These are phyloP conservation scores for Cutaneotrichosporon curvatum DNA, from an alignment of 1,284 basidiomycete genomes.

Conservation along the genomic window DNA sequence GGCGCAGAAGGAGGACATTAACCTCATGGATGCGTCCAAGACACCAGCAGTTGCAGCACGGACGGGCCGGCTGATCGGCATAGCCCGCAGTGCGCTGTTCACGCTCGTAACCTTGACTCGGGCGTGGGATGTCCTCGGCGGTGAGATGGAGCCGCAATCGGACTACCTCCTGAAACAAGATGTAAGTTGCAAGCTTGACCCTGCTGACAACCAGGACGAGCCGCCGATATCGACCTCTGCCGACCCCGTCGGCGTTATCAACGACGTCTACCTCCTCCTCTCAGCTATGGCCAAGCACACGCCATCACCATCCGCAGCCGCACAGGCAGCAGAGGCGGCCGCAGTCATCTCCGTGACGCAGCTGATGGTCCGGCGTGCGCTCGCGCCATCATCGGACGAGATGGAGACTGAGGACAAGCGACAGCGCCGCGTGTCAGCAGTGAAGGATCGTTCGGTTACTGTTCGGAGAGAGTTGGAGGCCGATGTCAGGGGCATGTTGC, in stretches of 20 bases:
- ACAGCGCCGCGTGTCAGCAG: slow-evolving; percentile 1
- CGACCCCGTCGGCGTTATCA: slow-evolving; percentile 43
- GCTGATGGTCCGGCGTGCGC: slow-evolving; percentile 51
- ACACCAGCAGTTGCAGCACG: slow-evolving; percentile 64
- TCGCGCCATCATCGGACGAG: slow-evolving; percentile 5
- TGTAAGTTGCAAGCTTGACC: neutral
- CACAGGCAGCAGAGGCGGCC: slow-evolving; percentile 39
- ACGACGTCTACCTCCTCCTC: slow-evolving; percentile 65
- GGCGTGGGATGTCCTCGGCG: slow-evolving; percentile 62
- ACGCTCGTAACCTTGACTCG: slow-evolving; percentile 65
- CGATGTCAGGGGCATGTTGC: slow-evolving; percentile 61
- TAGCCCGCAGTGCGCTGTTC: slow-evolving; percentile 61
- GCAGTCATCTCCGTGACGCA: slow-evolving; percentile 28
- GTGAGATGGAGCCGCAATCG: slow-evolving; percentile 56
- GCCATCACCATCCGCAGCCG: slow-evolving; percentile 48
- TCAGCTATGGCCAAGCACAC: slow-evolving; percentile 54
- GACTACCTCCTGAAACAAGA: slow-evolving; percentile 12
- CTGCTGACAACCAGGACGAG: slow-evolving; percentile 8
- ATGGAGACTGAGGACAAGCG: slow-evolving; percentile 38
- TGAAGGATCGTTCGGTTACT: neutral
- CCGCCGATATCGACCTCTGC: slow-evolving; percentile 10
- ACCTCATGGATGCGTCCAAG: slow-evolving; percentile 55
- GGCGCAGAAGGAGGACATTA: slow-evolving; percentile 21
- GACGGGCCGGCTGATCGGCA: slow-evolving; percentile 60
- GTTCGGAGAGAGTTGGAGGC: slow-evolving; percentile 59